These are phyloP conservation scores for Candida michaelii DNA, from an alignment of 805 yeast genomes.

Conservation along the genomic window DNA sequence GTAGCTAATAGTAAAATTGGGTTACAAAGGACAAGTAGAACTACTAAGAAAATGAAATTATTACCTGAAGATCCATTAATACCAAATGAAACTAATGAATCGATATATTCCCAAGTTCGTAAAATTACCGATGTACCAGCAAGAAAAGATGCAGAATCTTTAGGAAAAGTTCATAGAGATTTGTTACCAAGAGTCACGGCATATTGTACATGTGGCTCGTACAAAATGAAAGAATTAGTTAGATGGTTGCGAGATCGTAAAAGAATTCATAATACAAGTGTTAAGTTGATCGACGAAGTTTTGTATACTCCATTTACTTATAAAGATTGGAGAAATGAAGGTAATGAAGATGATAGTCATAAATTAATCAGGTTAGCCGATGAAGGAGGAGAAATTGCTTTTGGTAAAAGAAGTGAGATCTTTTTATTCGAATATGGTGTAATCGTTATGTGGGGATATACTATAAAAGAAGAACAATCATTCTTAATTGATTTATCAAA, in stretches of 20 bases:
- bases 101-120: constrained; percentile 78
- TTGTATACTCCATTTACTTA: constrained; percentile 86
- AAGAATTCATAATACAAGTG: constrained; percentile 71
- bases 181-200: constrained; percentile 92
- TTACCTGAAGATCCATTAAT: constrained; percentile 49
- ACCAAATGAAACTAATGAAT: constrained; percentile 17
- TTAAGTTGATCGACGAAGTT: constrained; percentile 92
- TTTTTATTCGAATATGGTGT: constrained; percentile 96
- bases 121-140: constrained; percentile 86
- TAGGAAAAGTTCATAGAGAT: constrained; percentile 83
- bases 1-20: constrained; percentile 45
- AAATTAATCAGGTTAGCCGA: constrained; percentile 72
- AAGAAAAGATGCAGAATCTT: constrained; percentile 87
- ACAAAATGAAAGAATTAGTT: constrained; percentile 81
- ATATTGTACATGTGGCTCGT: constrained; percentile 92
- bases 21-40: constrained; percentile 72
- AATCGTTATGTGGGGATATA: constrained; percentile 95
- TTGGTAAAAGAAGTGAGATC: constrained; percentile 76
- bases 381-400: constrained; percentile 93
- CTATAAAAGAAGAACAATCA: constrained; percentile 76
- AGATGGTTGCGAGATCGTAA: constrained; percentile 83
- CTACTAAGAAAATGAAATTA: constrained; percentile 69
- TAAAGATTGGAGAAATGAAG: constrained; percentile 67
- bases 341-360: constrained; percentile 19
- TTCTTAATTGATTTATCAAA: constrained; percentile 82